Evolutionary conservation across 805 yeast species (phyloP).

Genomic region (Scheffersomyces amazonensis): DNA sequence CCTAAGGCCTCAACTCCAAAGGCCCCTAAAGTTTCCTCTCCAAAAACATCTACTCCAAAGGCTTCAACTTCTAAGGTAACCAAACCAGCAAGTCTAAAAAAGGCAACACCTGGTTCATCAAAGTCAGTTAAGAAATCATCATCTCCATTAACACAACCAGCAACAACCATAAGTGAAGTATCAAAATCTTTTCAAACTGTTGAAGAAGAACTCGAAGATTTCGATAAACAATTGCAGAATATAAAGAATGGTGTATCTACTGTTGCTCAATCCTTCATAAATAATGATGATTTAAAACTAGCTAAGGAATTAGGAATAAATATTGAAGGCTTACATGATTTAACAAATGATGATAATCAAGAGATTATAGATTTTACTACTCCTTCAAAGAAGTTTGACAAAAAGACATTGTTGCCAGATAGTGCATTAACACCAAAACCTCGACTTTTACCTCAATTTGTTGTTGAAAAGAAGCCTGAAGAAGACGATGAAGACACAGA

Average conservation of each 20-base stretch:
- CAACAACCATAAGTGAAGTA: background rate
- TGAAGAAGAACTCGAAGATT: slow-evolving; percentile 21
- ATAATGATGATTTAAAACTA: slow-evolving; percentile 16
- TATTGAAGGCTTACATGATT: slow-evolving; percentile 13
- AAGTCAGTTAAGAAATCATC: background rate
- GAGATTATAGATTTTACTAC: background rate
- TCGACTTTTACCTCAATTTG: slow-evolving; percentile 1
- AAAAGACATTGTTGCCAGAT: background rate
- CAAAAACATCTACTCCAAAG: background rate
- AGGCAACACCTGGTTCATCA: background rate
- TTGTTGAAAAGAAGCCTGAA: slow-evolving; percentile 16
- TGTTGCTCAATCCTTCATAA: slow-evolving; percentile 1
- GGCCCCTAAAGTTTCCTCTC: slow-evolving; percentile 1
- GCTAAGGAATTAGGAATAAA: slow-evolving; percentile 33
- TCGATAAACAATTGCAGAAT: slow-evolving; percentile 18
- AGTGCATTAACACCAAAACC: background rate
- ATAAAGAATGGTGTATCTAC: slow-evolving; percentile 10
- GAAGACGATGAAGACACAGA: background rate
- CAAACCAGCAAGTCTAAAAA: slow-evolving; percentile 2
- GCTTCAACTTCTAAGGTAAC: background rate
- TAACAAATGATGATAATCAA: background rate
- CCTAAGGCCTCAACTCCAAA: background rate
- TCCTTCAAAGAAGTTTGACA: background rate
- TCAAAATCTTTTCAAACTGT: slow-evolving; percentile 8
- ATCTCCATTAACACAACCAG: background rate